phyloP scores from a whole-genome alignment of 805 yeast species.

The Teunomyces atbi region DNA sequence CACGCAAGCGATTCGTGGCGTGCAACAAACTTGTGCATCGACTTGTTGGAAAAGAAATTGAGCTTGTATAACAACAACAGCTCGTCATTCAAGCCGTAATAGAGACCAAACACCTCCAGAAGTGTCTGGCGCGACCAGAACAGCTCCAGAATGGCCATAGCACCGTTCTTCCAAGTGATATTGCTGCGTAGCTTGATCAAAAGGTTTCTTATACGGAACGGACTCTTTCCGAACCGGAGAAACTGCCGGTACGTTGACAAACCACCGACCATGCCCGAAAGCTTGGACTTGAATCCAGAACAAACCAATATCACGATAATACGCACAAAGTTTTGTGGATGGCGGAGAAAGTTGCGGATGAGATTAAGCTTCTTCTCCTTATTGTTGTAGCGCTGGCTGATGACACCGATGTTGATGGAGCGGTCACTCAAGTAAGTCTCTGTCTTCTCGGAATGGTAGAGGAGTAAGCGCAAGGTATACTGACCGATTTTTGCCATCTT shows the following conservation, averaged over 20 bases:
- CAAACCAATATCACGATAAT: conserved; percentile 35
- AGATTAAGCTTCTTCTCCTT: conserved; percentile 32
- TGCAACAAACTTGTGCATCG: conserved; percentile 35
- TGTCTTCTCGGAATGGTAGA: conserved; percentile 44
- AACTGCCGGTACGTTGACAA: conserved; percentile 62
- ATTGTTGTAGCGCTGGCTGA: conserved; percentile 31
- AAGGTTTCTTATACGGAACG: conserved; percentile 50
- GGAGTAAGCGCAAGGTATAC: conserved; percentile 54
- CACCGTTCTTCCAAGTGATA: conserved; percentile 10
- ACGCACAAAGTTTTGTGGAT: conserved; percentile 37
- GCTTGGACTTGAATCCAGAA: conserved; percentile 39
- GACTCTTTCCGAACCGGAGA: conserved; percentile 68
- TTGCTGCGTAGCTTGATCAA: conserved; percentile 25
- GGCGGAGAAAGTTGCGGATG: conserved; percentile 31
- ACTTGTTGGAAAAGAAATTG: conserved; percentile 34
- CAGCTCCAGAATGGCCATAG: conserved; percentile 4
- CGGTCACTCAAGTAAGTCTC: conserved; percentile 34
- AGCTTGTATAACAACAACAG: conserved; percentile 54
- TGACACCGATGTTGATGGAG: conserved; percentile 28
- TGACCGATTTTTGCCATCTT: conserved; percentile 64
- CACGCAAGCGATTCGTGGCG: conserved; percentile 67
- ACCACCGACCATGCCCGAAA: conserved; percentile 45
- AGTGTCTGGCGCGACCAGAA: conserved; percentile 45
- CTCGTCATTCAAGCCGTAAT: conserved; percentile 68
- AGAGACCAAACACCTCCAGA: conserved; percentile 53